Evolutionary conservation across 164 flowering plant species (phyloP), one percentile per base, ranked within the genome.

Genomic region (Cinnamomum micranthum): DNA sequence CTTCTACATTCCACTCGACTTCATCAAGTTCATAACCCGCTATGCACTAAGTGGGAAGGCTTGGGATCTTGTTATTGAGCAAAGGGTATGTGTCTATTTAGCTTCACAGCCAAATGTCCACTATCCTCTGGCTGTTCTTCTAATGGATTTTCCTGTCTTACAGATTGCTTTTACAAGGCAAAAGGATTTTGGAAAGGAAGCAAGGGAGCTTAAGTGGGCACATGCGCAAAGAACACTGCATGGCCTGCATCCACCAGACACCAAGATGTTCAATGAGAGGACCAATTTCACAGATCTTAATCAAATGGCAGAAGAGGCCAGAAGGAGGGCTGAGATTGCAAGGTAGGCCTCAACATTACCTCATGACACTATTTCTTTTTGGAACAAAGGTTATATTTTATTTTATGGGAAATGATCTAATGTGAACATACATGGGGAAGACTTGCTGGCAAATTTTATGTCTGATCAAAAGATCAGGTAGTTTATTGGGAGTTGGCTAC

Each of bases 111-210:
- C n/a, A 14, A 25, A 12, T 13, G 41, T 50, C 10, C 9, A 31
- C 41, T 67, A 6, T 67, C 10, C 50, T 67, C 47, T 31, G 4
- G 41, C 35, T 14, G 69, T 27, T 28, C 19, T 67, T 67, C 20
- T 67, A n/a, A 23, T 23, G 41, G n/a, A 22, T 55, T 20, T 20
- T 55, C n/a, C 6, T 63, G 1, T 78, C 69, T 74, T 78, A 76
- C 89, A 92, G 98, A 87, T 87, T 85, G 97, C 98, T 47, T 91
- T 94, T 83, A 94, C 97, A 14, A 90, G 93, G 87, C 79, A 91
- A 58, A 94, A 90, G 84, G 91, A 92, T 80, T 92, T 91, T 47
- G 94, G 98, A 1, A 94, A 89, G 81, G 95, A 94, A 85, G 92
- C 60, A 55, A 88, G 94, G 2, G 94, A 89, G 81, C 94, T 91